Evolutionary conservation across 2,329 filamentous ascomycete species (phyloP).

Genomic region (Diplodia seriata): DNA sequence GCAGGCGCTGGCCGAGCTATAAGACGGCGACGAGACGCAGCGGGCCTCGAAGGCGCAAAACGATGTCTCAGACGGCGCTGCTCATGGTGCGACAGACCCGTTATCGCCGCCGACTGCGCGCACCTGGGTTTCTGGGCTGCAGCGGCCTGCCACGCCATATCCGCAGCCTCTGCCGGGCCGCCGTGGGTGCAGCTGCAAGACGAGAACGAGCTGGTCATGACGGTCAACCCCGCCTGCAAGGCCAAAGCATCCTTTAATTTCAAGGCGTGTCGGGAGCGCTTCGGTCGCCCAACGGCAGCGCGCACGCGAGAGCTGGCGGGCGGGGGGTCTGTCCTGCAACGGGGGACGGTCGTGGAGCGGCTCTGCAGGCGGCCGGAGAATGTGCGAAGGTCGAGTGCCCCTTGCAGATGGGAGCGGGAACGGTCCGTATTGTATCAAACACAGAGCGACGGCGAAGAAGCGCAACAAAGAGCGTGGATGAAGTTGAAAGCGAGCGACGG

Average conservation of each 20-base stretch:
- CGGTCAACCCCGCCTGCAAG: conserved; percentile 20
- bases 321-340: neutral
- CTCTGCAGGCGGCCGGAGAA: conserved; percentile 11
- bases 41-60: conserved; percentile 1
- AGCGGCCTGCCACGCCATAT: conserved; percentile 13
- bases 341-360: neutral
- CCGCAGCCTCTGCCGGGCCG: neutral
- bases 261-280: neutral
- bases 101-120: neutral
- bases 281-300: conserved; percentile 6
- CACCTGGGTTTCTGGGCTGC: conserved; percentile 23
- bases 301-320: neutral
- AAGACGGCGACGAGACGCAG: conserved; percentile 22
- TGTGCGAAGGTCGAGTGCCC: conserved; percentile 14
- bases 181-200: conserved; percentile 26
- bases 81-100: conserved; percentile 32
- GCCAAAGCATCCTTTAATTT: conserved; percentile 26
- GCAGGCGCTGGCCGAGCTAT: conserved; percentile 18
- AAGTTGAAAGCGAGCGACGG: conserved; percentile 19
- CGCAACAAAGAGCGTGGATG: conserved; percentile 11
- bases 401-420: conserved; percentile 8
- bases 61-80: conserved; percentile 19
- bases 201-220: conserved; percentile 31
- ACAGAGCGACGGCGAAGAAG: conserved; percentile 15
- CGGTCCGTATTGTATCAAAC: neutral